Evolutionary conservation across 768 basidiomycete species (phyloP), one percentile per base, ranked within the genome.

Genomic region (Trametes cingulata): DNA sequence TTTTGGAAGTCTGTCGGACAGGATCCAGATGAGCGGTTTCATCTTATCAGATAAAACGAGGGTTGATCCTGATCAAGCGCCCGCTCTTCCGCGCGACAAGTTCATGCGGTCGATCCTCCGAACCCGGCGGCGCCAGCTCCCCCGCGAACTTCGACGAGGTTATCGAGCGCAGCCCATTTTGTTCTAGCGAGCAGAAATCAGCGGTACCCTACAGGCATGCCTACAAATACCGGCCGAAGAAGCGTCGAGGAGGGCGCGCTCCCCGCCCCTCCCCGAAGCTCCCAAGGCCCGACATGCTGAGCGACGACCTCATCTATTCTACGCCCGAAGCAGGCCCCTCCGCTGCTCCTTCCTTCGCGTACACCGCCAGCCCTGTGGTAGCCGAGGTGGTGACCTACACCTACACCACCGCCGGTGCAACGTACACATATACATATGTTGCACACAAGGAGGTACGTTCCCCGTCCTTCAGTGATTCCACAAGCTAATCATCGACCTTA

Each of bases 21-120:
- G 25, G 36, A 6, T 33, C 29, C 29, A 17, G 55, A 48, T 48
- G 46, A 15, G 35, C 17, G 36, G 20, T n/a, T n/a, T 56, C 45
- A 56, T 56, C 55, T 56, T 56, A 56, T 56, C 55, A 27, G 55
- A 56, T 56, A 56, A 56, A 48, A 19, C 55, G 55, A 48, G 55
- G 45, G n/a, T n/a, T 48, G 45, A 46, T 48, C 35, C 35, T 46
- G 55, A 56, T 56, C 55, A 25, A 48, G 55, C 45, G 45, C 54
- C 36, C 19, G 17, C 17, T 35, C 22, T n/a, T 13, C 7, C 45
- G 22, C 45, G 22, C 45, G 24, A 13, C 46, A n/a, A 36, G 54
- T 56, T 56, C 35, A 47, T 33, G 54, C 54, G 54, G 46, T 39
- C 55, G 46, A 48, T 37, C 43, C 22, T 15, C 14, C 29, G 29